Percentiles rank a stretch among this genome's conserved stretches.
phyloP scores from a whole-genome alignment of 2,329 filamentous ascomycete species.

The Pestalotiopsis sp. region DNA sequence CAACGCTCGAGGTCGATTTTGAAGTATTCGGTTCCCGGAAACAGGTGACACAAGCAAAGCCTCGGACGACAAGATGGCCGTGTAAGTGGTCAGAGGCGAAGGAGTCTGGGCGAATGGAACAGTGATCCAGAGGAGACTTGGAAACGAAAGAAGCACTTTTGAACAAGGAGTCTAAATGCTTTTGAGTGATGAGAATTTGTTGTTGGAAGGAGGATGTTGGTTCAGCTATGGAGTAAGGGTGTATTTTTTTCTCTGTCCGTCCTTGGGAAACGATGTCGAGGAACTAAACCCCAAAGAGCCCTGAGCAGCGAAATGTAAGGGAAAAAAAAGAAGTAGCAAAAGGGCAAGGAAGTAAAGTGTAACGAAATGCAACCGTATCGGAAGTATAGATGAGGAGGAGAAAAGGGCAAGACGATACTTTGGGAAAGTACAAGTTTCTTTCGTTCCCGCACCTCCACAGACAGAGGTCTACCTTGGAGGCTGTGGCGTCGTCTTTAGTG shows the following conservation, averaged over 20 bases:
- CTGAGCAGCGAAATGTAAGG: slow-evolving; percentile 37
- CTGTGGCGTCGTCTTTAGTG: slow-evolving; percentile 25
- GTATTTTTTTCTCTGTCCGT: slow-evolving; percentile 15
- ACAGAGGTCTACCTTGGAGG: slow-evolving; percentile 24
- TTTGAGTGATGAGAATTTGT: slow-evolving; percentile 31
- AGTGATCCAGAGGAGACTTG: slow-evolving; percentile 18
- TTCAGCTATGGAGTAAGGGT: slow-evolving; percentile 35
- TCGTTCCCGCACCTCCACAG: slow-evolving; percentile 24
- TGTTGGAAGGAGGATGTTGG: slow-evolving; percentile 25
- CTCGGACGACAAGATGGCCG: slow-evolving; percentile 23
- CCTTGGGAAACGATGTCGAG: slow-evolving; percentile 24
- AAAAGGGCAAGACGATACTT: slow-evolving; percentile 8
- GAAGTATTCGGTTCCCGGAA: slow-evolving; percentile 14
- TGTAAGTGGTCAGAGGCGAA: slow-evolving; percentile 14
- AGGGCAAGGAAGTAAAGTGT: background rate
- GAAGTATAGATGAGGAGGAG: slow-evolving; percentile 17
- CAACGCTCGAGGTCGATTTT: slow-evolving; percentile 15
- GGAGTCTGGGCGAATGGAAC: slow-evolving; percentile 15
- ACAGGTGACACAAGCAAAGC: slow-evolving; percentile 31
- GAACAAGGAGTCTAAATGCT: slow-evolving; percentile 29
- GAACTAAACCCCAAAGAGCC: slow-evolving; percentile 40
- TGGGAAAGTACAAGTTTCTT: slow-evolving; percentile 10
- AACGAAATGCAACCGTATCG: slow-evolving; percentile 7
- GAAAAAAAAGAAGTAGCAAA: slow-evolving; percentile 23
- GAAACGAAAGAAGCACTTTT: slow-evolving; percentile 22